A percentile compares a stretch with the other conserved stretches of the same genome.
Conservation (phyloP, 208 protist genomes). For the Acanthamoeba rhysodes region DNA sequence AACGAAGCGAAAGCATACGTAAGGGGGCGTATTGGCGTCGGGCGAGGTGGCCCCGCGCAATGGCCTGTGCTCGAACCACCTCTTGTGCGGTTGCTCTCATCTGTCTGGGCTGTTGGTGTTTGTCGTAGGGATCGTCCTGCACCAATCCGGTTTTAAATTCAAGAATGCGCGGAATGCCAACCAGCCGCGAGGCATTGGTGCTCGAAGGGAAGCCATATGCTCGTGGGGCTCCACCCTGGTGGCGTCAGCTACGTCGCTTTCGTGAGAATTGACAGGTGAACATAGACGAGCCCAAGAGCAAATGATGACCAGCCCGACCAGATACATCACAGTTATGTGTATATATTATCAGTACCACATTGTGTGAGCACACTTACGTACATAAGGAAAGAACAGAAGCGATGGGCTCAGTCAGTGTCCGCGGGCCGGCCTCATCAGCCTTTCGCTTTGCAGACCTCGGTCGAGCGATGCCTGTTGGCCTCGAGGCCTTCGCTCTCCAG, state of each 20-base stretch:
- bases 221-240: neutral
- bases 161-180: neutral
- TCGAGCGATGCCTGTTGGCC: too few species aligned
- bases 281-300: neutral
- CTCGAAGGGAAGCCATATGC: too few species aligned
- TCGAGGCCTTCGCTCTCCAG: too few species aligned
- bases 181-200: neutral
- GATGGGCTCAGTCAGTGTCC: too few species aligned
- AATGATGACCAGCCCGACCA: neutral
- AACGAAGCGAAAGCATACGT: neutral
- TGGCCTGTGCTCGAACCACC: slow-evolving; percentile 56
- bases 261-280: neutral
- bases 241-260: slow-evolving; percentile 57
- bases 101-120: too few species aligned
- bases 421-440: too few species aligned
- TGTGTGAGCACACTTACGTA: too few species aligned
- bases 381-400: too few species aligned
- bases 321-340: too few species aligned
- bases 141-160: neutral
- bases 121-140: too few species aligned
- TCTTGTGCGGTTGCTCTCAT: neutral
- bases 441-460: too few species aligned
- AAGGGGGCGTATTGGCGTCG: neutral
- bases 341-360: too few species aligned
- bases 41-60: slow-evolving; percentile 19